Evolutionary conservation across 1,284 basidiomycete genomes (phyloP).

Genomic region (Caloboletus firmus): DNA sequence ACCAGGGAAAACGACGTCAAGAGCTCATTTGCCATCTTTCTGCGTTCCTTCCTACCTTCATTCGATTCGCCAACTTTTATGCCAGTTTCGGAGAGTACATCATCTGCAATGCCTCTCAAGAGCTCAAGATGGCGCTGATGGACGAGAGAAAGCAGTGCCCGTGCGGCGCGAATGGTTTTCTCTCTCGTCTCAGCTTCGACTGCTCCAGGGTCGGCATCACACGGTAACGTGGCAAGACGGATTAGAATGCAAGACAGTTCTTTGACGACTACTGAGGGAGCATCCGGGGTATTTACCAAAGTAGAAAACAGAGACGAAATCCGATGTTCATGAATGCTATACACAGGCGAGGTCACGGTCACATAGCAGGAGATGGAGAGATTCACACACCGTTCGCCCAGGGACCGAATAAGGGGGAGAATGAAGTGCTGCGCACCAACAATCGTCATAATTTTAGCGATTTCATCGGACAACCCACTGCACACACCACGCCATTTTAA

Average conservation of each 20-base stretch:
- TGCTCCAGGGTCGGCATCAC: slow-evolving; percentile 6
- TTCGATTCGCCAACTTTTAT: slow-evolving; percentile 39
- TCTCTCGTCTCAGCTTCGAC: slow-evolving; percentile 13
- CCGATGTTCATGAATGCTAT: slow-evolving; percentile 46
- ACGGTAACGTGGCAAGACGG: slow-evolving; percentile 18
- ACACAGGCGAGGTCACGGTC: slow-evolving; percentile 2
- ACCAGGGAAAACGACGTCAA: slow-evolving; percentile 58
- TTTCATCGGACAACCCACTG: slow-evolving; percentile 52
- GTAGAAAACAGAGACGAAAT: slow-evolving; percentile 44
- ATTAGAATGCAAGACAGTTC: slow-evolving; percentile 41
- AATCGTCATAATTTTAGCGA: slow-evolving; percentile 45
- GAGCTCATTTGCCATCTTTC: slow-evolving; percentile 49
- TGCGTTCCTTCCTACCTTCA: slow-evolving; percentile 40
- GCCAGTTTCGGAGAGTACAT: slow-evolving; percentile 36
- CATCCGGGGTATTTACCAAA: slow-evolving; percentile 42
- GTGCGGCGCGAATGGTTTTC: slow-evolving; percentile 18
- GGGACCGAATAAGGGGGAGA: slow-evolving; percentile 48
- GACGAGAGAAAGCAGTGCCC: slow-evolving; percentile 42
- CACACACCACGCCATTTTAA: neutral
- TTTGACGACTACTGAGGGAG: slow-evolving; percentile 40
- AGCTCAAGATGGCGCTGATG: slow-evolving; percentile 55
- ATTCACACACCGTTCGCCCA: slow-evolving; percentile 45
- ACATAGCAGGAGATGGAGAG: neutral
- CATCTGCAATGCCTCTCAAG: slow-evolving; percentile 44
- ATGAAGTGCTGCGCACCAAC: slow-evolving; percentile 60